Percentiles rank a stretch among this genome's conserved stretches.
Conservation (phyloP, 2,329 filamentous ascomycete genomes). For the Piedraia hortae region DNA sequence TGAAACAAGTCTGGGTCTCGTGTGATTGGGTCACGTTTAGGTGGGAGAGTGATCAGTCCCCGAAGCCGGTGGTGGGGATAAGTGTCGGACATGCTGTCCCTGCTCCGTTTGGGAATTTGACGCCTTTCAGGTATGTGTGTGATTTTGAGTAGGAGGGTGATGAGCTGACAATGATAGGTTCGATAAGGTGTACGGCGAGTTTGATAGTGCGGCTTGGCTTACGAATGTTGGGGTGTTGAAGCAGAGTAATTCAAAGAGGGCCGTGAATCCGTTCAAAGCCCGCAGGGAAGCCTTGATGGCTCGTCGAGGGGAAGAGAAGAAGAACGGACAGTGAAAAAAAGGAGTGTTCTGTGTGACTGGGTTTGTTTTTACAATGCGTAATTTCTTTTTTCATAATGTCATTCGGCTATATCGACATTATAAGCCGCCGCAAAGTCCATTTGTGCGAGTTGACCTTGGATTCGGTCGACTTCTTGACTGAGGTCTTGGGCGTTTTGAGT, state of each 20-base stretch:
- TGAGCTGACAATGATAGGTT: constrained; percentile 1
- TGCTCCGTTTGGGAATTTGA: constrained; percentile 1
- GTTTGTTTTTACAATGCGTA: too few relatives aligned
- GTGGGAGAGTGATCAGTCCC: constrained; percentile 3
- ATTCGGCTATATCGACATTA: constrained; percentile 6
- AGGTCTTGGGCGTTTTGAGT: constrained; percentile 60
- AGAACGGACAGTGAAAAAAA: too few relatives aligned
- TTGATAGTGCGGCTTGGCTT: constrained; percentile 3
- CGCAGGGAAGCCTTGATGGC: too few relatives aligned
- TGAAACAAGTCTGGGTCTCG: constrained; percentile 4
- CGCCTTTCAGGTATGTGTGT: too few relatives aligned
- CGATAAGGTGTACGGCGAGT: constrained; percentile 3
- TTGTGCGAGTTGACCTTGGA: constrained; percentile 10
- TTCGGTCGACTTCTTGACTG: constrained; percentile 40
- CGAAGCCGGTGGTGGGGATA: constrained; percentile 3
- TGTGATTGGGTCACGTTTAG: constrained; percentile 5
- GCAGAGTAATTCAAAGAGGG: too few relatives aligned
- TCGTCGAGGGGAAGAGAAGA: too few relatives aligned
- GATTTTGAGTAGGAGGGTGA: neutral
- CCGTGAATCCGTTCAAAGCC: too few relatives aligned
- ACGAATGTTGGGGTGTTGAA: constrained; percentile 2
- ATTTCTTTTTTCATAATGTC: too few relatives aligned
- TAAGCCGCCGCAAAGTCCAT: constrained; percentile 15
- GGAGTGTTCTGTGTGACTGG: too few relatives aligned
- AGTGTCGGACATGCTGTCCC: constrained; percentile 1